A percentile compares a stretch with the other conserved stretches of the same genome.
These are phyloP conservation scores for Agastache rugosa DNA, from an alignment of 257 asterid species.

Conservation along the genomic window DNA sequence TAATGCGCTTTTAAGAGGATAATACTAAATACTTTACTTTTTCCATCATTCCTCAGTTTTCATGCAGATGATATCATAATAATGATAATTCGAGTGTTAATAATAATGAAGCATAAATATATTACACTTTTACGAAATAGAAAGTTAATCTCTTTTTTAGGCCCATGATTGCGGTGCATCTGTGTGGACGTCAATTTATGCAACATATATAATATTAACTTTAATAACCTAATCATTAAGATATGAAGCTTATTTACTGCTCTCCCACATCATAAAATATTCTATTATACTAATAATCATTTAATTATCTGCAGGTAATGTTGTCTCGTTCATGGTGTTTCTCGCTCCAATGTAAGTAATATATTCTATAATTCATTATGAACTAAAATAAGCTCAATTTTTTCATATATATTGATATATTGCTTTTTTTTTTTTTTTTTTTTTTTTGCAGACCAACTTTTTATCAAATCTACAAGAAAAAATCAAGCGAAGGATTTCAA, in stretches of 20 bases:
- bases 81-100: background rate
- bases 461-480: conserved; percentile 56
- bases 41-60: background rate
- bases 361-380: background rate
- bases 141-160: background rate
- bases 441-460: conserved; percentile 63
- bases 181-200: background rate
- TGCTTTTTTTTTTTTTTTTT: background rate
- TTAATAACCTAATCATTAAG: background rate
- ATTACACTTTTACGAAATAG: background rate
- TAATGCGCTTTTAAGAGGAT: background rate
- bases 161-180: background rate
- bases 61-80: too few species aligned
- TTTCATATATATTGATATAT: background rate
- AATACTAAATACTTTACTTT: background rate
- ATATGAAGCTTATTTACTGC: too few species aligned
- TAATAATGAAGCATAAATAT: background rate
- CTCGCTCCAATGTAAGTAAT: conserved; percentile 61
- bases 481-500: conserved; percentile 75
- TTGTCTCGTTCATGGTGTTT: conserved; percentile 60
- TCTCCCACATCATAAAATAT: too few species aligned
- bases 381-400: background rate
- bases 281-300: too few species aligned
- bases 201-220: background rate
- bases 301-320: conserved; percentile 54